Evolutionary conservation across 257 asterid species (phyloP).

Genomic region (Galeopsis tetrahit): DNA sequence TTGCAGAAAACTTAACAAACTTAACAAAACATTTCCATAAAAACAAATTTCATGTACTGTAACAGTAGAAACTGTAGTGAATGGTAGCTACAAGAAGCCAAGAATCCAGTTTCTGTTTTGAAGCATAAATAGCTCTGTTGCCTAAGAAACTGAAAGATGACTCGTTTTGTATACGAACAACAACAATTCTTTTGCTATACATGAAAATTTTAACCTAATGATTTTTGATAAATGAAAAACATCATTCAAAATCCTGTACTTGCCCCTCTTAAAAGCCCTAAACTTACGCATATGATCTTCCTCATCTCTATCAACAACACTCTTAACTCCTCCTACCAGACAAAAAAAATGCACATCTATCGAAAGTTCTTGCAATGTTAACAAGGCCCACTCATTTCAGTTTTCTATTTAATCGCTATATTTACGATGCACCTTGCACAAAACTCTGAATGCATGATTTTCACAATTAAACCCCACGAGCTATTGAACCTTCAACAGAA

Average conservation of each 20-base stretch:
- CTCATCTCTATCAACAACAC: slow-evolving; percentile 20
- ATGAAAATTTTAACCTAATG: background rate
- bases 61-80: background rate
- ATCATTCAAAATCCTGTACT: background rate
- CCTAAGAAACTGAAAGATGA: slow-evolving; percentile 16
- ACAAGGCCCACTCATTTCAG: slow-evolving; percentile 8
- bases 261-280: background rate
- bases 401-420: background rate
- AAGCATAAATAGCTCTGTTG: slow-evolving; percentile 5
- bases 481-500: background rate
- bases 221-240: background rate
- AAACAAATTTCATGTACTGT: background rate
- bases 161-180: background rate
- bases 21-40: background rate
- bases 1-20: slow-evolving; percentile 14
- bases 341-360: background rate
- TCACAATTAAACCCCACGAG: slow-evolving; percentile 13
- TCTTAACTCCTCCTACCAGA: background rate
- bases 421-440: background rate
- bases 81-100: background rate
- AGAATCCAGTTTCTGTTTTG: background rate
- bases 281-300: background rate
- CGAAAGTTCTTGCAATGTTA: background rate
- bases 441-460: slow-evolving; percentile 13
- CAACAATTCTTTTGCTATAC: background rate